Evolutionary conservation across 1,284 basidiomycete genomes (phyloP).

Genomic region (Moesziomyces aphidis): DNA sequence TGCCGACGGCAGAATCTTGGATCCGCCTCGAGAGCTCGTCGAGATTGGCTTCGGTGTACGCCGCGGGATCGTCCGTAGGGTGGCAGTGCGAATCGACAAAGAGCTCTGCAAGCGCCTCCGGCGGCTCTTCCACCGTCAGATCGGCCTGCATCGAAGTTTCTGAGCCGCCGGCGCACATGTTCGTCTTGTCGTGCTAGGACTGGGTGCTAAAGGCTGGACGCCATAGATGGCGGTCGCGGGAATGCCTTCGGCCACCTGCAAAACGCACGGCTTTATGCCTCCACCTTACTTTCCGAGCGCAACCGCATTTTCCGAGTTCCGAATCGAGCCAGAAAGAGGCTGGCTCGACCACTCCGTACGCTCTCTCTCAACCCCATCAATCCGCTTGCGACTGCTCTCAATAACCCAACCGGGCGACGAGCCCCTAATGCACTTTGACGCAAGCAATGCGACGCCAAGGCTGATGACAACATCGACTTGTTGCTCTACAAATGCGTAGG

Average conservation of each 20-base stretch:
- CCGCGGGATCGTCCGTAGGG: conserved; percentile 57
- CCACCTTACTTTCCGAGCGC: neutral
- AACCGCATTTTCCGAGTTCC: no score
- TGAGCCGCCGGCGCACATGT: conserved; percentile 12
- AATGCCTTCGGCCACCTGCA: neutral
- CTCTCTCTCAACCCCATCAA: no score
- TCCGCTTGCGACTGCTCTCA: no score
- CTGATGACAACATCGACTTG: no score
- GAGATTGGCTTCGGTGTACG: conserved; percentile 15
- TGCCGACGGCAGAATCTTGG: conserved; percentile 9
- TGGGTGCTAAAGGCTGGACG: neutral
- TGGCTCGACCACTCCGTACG: no score
- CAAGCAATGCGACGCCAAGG: no score
- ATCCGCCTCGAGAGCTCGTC: conserved; percentile 37
- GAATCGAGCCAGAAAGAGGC: no score
- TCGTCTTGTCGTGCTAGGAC: neutral
- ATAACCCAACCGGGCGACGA: no score
- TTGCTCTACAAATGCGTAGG: no score
- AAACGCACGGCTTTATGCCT: neutral
- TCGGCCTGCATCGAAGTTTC: neutral
- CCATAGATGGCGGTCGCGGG: neutral
- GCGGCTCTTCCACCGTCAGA: neutral
- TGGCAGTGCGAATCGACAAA: conserved; percentile 60
- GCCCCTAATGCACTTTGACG: no score
- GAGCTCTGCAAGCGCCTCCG: conserved; percentile 12